These are phyloP conservation scores for Verticillium albo-atrum DNA, from an alignment of 2,329 filamentous ascomycete species.

Conservation along the genomic window DNA sequence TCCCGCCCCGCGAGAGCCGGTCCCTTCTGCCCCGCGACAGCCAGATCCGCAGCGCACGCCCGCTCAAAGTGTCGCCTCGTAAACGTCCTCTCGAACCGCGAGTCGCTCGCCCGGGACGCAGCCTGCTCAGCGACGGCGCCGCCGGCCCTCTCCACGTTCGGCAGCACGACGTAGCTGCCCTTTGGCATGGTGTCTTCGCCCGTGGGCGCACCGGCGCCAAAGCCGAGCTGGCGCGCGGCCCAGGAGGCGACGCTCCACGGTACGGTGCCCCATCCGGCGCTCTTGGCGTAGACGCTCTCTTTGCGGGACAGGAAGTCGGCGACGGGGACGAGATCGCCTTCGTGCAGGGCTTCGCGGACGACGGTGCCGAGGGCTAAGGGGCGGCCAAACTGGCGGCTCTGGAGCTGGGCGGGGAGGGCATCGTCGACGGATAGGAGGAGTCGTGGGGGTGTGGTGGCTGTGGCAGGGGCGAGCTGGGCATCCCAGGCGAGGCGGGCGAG, in stretches of 20 bases:
- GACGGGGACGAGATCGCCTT: conserved; percentile 65
- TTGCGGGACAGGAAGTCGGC: conserved; percentile 60
- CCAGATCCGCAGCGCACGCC: conserved; percentile 16
- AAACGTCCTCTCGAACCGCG: conserved; percentile 63
- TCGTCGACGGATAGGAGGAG: conserved; percentile 54
- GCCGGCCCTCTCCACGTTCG: conserved; percentile 56
- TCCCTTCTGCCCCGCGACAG: not conserved
- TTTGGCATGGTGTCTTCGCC: conserved; percentile 52
- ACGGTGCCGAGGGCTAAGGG: conserved; percentile 78
- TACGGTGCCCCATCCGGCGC: conserved; percentile 61
- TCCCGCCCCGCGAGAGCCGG: conserved; percentile 55
- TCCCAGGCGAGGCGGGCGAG: conserved; percentile 64
- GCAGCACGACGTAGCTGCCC: conserved; percentile 62
- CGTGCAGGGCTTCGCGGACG: conserved; percentile 67
- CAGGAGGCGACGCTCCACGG: conserved; percentile 71
- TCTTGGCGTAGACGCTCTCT: conserved; percentile 67
- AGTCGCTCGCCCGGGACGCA: conserved; percentile 12
- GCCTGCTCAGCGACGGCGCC: conserved; percentile 46
- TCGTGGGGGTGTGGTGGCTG: conserved; percentile 33
- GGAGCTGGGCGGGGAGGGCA: conserved; percentile 64
- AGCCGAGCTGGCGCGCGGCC: conserved; percentile 67
- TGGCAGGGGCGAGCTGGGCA: conserved; percentile 41
- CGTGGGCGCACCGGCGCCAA: conserved; percentile 40
- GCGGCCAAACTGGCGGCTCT: conserved; percentile 72
- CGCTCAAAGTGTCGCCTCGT: conserved; percentile 60